Conservation (phyloP, 371 early-diverging fungal species). For the Rhizopus microsporus region DNA sequence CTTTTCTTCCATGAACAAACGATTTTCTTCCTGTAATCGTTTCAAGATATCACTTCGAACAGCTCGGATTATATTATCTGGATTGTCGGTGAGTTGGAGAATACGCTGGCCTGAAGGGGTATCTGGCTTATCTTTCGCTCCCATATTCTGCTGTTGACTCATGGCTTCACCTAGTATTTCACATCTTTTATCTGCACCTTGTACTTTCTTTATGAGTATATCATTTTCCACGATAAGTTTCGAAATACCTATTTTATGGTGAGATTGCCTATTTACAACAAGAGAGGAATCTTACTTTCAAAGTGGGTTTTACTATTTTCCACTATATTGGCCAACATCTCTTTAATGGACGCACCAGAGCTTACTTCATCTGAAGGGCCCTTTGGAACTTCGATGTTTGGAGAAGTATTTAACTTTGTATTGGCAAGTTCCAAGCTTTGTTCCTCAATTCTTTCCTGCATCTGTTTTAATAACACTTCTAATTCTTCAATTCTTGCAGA, state of each 20-base stretch:
- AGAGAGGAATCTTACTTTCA: not conserved
- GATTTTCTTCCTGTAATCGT: slow-evolving; percentile 63
- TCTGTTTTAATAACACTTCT: slow-evolving; percentile 24
- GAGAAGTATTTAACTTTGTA: not conserved
- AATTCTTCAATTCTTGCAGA: slow-evolving; percentile 42
- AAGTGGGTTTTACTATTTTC: not conserved
- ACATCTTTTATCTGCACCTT: not conserved
- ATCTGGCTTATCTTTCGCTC: not conserved
- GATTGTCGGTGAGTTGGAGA: slow-evolving; percentile 74
- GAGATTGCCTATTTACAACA: too few relatives aligned
- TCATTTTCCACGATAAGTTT: not conserved
- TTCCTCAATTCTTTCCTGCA: slow-evolving; percentile 3
- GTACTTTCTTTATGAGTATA: not conserved
- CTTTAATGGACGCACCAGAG: slow-evolving; percentile 2
- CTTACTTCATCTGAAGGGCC: slow-evolving; percentile 14
- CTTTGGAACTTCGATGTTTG: not conserved
- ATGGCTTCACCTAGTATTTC: not conserved
- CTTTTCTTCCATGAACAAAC: not conserved
- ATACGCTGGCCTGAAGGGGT: slow-evolving; percentile 31
- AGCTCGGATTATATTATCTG: slow-evolving; percentile 62
- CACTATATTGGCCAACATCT: slow-evolving; percentile 1
- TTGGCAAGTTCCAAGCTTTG: slow-evolving; percentile 4
- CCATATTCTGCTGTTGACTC: too few relatives aligned
- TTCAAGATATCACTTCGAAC: slow-evolving; percentile 67
- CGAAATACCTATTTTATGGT: too few relatives aligned